A percentile compares a stretch with the other conserved stretches of the same genome.
phyloP scores from a whole-genome alignment of 2,329 filamentous ascomycete species.

The Cladosporium halotolerans region DNA sequence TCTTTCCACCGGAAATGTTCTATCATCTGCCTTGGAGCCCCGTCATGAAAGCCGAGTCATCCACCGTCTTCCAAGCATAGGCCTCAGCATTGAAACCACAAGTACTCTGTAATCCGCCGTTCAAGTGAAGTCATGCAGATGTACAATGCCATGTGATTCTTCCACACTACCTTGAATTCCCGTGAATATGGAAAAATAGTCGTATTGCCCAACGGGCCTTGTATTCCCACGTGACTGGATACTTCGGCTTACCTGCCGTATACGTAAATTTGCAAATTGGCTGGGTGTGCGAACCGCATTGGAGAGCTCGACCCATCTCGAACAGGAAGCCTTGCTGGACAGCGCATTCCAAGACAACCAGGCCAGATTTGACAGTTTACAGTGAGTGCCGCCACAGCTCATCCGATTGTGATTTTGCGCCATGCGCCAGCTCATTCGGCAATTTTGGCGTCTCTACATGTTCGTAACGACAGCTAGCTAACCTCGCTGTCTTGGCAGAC shows the following conservation, averaged over 20 bases:
- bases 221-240: neutral
- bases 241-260: neutral
- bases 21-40: no score
- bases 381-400: neutral
- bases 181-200: no score
- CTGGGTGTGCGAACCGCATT: neutral
- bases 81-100: no score
- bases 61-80: no score
- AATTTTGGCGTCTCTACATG: neutral
- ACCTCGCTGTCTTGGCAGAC: constrained; percentile 1
- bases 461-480: constrained; percentile 1
- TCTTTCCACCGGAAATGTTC: no score
- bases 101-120: no score
- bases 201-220: no score
- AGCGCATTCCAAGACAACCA: constrained; percentile 11
- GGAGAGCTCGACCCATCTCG: neutral
- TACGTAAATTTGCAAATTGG: neutral
- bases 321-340: constrained; percentile 17
- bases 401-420: no score
- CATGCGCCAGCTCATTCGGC: neutral
- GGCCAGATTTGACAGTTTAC: constrained; percentile 16
- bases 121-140: no score
- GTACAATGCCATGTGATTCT: no score
- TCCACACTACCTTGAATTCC: no score
- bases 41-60: no score